Conservation (phyloP, 306 rosid species). For the Trichosanthes truncata region DNA sequence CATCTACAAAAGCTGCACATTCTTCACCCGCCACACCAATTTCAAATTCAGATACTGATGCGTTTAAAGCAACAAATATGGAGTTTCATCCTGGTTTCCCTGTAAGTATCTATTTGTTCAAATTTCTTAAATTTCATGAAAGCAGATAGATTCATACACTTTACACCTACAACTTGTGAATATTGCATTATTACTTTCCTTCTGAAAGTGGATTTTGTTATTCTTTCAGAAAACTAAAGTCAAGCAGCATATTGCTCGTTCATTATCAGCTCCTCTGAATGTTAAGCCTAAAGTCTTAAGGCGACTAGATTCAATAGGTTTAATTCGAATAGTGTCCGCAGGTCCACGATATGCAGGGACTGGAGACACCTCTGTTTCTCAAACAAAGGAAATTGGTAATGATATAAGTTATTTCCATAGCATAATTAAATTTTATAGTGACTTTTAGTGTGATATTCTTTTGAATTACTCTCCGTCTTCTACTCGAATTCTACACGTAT, state of each 20-base stretch:
- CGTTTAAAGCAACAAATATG: constrained; percentile 23
- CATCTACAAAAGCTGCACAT: constrained; percentile 37
- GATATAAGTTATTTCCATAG: neutral
- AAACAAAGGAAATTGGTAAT: constrained; percentile 44
- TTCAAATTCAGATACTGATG: constrained; percentile 30
- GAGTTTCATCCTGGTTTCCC: constrained; percentile 29
- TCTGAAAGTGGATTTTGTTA: constrained; percentile 15
- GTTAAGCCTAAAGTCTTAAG: constrained; percentile 35
- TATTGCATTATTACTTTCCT: neutral
- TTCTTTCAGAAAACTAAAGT: constrained; percentile 38
- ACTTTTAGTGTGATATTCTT: neutral
- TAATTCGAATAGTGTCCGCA: constrained; percentile 71
- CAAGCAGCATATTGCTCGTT: constrained; percentile 54
- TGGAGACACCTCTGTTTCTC: constrained; percentile 31
- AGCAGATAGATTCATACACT: neutral
- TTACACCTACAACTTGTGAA: neutral
- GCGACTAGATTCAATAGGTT: constrained; percentile 46
- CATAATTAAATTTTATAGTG: neutral
- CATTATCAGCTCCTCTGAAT: constrained; percentile 70
- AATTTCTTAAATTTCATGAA: neutral
- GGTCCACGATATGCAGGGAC: constrained; percentile 27
- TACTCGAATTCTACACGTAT: neutral
- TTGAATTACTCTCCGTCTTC: neutral
- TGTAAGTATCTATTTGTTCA: constrained; percentile 29
- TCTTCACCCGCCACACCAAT: constrained; percentile 72